Evolutionary conservation across 108 stramenopile species (phyloP), one percentile per base, ranked within the genome.

Genomic region (Cylindrotheca fusiformis): DNA sequence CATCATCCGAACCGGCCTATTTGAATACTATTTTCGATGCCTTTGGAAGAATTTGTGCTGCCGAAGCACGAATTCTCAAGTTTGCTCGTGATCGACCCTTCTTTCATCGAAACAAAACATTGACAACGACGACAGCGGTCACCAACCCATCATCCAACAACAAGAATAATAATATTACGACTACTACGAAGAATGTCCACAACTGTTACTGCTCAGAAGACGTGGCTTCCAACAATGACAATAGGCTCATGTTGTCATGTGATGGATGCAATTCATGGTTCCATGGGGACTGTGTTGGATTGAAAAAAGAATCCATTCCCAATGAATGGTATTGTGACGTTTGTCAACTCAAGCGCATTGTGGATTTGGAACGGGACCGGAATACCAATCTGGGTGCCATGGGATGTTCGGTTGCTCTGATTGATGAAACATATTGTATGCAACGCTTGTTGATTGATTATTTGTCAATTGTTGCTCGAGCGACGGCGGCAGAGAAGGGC

Each of bases 241-340:
- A 86, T 55, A 72, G 70, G n/a, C 78, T 88, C 63, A 90, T 90
- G 87, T 32, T 97, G 0, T 84, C 90, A 50, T 97, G 96, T 61
- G 89, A 91, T 62, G 61, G 82, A 27, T 97, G 96, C 53, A 84
- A 87, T 31, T 63, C 70, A 32, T 93, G 87, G 85, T 90, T 72
- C 53, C 84, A 87, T 60, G 84, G 84, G 17, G 69, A 69, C 17
- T 95, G 94, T 62, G 80, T 95, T 22, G 86, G 87, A 14, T 63
- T 90, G 30, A 72, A 65, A 2, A 75, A 76, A 44, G 91, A 91
- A 21, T 74, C 69, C 26, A 56, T 83, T 27, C 87, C 85, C 12
- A 77, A 84, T 18, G 56, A 64, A 31, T 95, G 91, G 91, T 29
- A 78, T 46, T 95, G 94, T 57, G 91, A 95, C 55, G 85, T 80